Evolutionary conservation across 140 eudicot species (phyloP).

Genomic region (Erigeron philadelphicus): DNA sequence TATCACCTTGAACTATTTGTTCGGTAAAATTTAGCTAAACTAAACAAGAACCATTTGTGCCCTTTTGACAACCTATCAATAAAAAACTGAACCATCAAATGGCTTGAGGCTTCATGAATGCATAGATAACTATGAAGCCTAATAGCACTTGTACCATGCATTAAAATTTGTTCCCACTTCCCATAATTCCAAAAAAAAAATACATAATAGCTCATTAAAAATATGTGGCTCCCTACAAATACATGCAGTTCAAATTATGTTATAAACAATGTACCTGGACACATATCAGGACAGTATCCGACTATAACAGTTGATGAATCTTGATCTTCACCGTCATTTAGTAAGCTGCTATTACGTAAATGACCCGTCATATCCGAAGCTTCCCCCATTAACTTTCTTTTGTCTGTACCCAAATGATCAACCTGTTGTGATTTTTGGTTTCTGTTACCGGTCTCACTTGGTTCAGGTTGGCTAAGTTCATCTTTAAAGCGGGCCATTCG

Average conservation of each 20-base stretch:
- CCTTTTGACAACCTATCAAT: not conserved
- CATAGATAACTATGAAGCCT: not conserved
- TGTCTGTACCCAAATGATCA: constrained; percentile 39
- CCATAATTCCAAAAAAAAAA: constrained; percentile 5
- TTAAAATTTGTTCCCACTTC: not conserved
- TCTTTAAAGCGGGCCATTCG: constrained; percentile 82
- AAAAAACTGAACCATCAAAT: not conserved
- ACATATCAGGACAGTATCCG: constrained; percentile 92
- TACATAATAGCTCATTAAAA: not conserved
- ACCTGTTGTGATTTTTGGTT: constrained; percentile 42
- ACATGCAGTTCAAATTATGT: not conserved
- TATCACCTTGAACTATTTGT: not conserved
- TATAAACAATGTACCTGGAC: constrained; percentile 60
- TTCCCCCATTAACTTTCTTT: constrained; percentile 37
- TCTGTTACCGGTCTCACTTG: constrained; percentile 29
- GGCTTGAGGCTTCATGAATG: not conserved
- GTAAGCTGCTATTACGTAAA: constrained; percentile 34
- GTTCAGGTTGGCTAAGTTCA: constrained; percentile 60
- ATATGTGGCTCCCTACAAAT: not conserved
- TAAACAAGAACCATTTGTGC: not conserved
- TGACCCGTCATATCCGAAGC: constrained; percentile 38
- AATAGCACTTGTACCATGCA: constrained; percentile 13
- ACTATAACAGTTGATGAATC: constrained; percentile 51
- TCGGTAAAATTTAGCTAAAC: not conserved
- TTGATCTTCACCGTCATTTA: constrained; percentile 49